These are phyloP conservation scores for Elongisporangium anandrum DNA, from an alignment of 352 stramenopile genomes.

Conservation along the genomic window DNA sequence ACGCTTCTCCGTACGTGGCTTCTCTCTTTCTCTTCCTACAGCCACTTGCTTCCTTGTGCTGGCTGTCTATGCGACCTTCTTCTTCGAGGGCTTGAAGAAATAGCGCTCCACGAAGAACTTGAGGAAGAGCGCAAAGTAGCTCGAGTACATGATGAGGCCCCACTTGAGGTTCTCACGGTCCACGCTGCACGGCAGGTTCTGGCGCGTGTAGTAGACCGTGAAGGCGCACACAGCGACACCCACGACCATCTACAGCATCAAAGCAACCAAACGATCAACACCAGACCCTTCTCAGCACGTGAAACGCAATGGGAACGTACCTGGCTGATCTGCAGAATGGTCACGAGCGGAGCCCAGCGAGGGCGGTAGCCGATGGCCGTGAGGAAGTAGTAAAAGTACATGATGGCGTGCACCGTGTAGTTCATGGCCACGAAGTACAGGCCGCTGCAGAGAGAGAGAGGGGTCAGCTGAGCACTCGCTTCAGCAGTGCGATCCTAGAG, in stretches of 20 bases:
- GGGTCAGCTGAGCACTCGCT: background rate
- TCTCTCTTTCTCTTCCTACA: background rate
- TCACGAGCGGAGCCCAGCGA: constrained; percentile 79
- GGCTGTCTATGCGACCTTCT: constrained; percentile 26
- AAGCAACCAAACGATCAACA: background rate
- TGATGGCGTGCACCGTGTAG: constrained; percentile 96
- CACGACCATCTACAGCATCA: constrained; percentile 52
- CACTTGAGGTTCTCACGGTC: constrained; percentile 86
- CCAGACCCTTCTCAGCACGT: background rate
- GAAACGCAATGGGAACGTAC: constrained; percentile 49
- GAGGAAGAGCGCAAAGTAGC: constrained; percentile 92
- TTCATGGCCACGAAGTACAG: constrained; percentile 99
- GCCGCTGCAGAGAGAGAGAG: constrained; percentile 40
- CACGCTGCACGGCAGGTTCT: constrained; percentile 60
- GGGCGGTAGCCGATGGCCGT: constrained; percentile 77
- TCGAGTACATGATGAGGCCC: constrained; percentile 92
- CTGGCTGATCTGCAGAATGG: constrained; percentile 89
- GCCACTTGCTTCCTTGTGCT: background rate
- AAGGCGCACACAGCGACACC: constrained; percentile 65
- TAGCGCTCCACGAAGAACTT: constrained; percentile 92
- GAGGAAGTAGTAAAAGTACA: constrained; percentile 97
- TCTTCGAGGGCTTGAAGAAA: constrained; percentile 43
- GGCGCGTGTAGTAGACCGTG: constrained; percentile 79
- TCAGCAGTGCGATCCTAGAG: too few species aligned
- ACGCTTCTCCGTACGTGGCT: background rate